Evolutionary conservation across 2,329 filamentous ascomycete genomes (phyloP).

Genomic region (Pseudogymnoascus sp.): DNA sequence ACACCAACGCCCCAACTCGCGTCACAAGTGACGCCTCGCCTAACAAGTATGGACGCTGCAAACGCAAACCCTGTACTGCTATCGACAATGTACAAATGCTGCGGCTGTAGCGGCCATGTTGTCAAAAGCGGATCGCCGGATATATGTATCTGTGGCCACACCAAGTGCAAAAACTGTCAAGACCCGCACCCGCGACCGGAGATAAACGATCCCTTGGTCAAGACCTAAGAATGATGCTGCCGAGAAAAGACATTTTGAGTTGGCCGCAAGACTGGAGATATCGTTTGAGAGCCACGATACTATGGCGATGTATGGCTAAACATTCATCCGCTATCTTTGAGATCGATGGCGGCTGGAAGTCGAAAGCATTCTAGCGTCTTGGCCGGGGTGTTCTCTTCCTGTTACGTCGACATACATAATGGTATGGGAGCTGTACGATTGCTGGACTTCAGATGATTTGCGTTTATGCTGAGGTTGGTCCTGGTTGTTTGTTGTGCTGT

Average conservation of each 20-base stretch:
- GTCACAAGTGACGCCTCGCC: no score
- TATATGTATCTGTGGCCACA: constrained; percentile 1
- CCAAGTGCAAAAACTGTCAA: not conserved
- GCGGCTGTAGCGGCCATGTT: not conserved
- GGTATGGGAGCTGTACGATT: not conserved
- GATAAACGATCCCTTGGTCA: not conserved
- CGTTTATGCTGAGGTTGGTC: not conserved
- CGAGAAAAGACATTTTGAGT: not conserved
- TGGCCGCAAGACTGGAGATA: not conserved
- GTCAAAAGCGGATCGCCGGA: not conserved
- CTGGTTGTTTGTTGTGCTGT: not conserved
- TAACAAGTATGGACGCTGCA: not conserved
- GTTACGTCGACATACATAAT: not conserved
- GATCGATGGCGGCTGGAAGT: not conserved
- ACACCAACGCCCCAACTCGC: not conserved
- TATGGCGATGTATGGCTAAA: not conserved
- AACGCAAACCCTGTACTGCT: not conserved
- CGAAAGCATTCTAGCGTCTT: not conserved
- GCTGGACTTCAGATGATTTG: not conserved
- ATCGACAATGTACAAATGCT: not conserved
- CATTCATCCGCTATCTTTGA: not conserved
- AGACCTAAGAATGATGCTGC: not conserved
- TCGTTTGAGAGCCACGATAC: not conserved
- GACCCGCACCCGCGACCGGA: not conserved
- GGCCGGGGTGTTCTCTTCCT: not conserved